These are phyloP conservation scores for Nidularia sp. DNA, from an alignment of 768 basidiomycete species.

Conservation along the genomic window DNA sequence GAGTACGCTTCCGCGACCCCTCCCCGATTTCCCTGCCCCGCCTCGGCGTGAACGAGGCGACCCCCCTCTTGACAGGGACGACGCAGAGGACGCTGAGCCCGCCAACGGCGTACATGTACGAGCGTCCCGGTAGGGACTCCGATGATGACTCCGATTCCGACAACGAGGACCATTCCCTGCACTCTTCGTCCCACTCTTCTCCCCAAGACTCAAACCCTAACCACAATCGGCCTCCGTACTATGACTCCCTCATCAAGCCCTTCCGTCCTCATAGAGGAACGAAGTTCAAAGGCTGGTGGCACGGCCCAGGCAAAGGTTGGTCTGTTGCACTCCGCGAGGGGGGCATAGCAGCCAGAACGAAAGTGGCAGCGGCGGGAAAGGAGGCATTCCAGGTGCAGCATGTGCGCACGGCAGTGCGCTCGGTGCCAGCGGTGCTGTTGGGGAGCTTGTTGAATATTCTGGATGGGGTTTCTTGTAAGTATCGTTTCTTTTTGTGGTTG, in stretches of 20 bases:
- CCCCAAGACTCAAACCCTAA: too few relatives aligned
- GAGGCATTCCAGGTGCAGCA: constrained; percentile 8
- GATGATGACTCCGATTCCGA: too few relatives aligned
- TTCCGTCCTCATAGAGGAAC: not conserved
- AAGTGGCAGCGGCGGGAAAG: constrained; percentile 2
- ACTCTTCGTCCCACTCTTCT: not conserved
- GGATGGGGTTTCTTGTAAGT: constrained; percentile 88
- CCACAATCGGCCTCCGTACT: too few relatives aligned
- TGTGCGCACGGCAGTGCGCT: constrained; percentile 27
- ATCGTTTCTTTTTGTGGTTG: not conserved
- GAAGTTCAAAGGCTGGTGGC: not conserved
- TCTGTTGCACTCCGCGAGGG: not conserved
- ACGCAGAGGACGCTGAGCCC: not conserved
- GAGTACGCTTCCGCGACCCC: constrained; percentile 21
- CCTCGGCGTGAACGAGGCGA: not conserved
- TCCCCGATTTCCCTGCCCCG: constrained; percentile 1
- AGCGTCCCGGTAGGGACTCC: not conserved
- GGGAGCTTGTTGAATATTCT: constrained; percentile 86
- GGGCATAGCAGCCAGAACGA: constrained; percentile 2
- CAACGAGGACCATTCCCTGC: too few relatives aligned
- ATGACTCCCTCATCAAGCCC: too few relatives aligned
- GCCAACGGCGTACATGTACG: not conserved
- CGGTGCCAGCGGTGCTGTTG: constrained; percentile 81
- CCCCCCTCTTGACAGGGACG: not conserved
- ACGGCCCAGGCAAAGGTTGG: too few relatives aligned